These are phyloP conservation scores for Aegilops tauschii DNA, from an alignment of 176 grass and related monocot genomes.

Conservation along the genomic window DNA sequence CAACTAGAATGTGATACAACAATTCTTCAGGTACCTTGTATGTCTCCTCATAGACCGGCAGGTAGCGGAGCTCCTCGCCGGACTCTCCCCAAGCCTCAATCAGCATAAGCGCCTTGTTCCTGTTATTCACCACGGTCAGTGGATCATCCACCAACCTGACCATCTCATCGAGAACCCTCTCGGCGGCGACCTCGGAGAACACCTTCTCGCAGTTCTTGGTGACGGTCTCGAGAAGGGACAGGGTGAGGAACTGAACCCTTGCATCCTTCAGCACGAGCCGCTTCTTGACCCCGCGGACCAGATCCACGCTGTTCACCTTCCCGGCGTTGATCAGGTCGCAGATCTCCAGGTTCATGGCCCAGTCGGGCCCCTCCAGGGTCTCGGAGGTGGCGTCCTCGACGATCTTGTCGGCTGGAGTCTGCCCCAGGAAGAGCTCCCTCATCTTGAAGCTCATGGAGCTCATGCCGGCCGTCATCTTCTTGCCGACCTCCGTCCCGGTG, in stretches of 20 bases:
- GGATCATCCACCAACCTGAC: constrained; percentile 89
- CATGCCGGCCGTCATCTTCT: constrained; percentile 84
- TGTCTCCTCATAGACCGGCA: constrained; percentile 90
- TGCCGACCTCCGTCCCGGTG: constrained; percentile 68
- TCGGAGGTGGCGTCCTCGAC: constrained; percentile 86
- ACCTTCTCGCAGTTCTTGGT: constrained; percentile 94
- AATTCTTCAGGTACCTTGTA: constrained; percentile 57
- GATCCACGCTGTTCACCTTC: constrained; percentile 68
- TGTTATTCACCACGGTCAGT: constrained; percentile 78
- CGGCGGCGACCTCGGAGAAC: constrained; percentile 83
- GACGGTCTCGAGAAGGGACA: constrained; percentile 80
- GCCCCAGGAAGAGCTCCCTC: constrained; percentile 87
- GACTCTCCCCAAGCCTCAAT: constrained; percentile 94
- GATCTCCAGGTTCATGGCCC: constrained; percentile 75
- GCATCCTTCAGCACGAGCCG: constrained; percentile 82
- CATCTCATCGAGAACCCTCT: constrained; percentile 91
- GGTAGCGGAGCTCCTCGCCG: constrained; percentile 81
- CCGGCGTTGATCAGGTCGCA: constrained; percentile 71
- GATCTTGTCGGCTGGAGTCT: constrained; percentile 70
- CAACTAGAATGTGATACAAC: not conserved
- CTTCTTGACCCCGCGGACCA: constrained; percentile 81
- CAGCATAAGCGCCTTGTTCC: constrained; percentile 75
- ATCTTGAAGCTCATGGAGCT: constrained; percentile 92
- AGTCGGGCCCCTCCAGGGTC: constrained; percentile 68
- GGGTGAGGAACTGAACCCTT: constrained; percentile 68